Evolutionary conservation across 2,329 filamentous ascomycete species (phyloP), one percentile per base, ranked within the genome.

Genomic region (Penicillium hesseltinei): DNA sequence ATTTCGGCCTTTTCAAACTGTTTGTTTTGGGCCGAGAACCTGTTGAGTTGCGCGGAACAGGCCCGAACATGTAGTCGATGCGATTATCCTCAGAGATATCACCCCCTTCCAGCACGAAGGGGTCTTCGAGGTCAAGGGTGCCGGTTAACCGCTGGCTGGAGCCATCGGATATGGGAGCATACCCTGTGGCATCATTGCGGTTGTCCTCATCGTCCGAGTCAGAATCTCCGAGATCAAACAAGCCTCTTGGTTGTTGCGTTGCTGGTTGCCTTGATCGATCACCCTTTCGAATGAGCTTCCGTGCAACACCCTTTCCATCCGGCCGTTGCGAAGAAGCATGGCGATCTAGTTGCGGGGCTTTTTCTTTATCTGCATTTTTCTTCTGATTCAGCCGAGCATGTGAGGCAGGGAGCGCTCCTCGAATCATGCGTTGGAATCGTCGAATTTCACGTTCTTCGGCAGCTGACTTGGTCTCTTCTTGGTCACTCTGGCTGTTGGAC

Each of bases 401-500:
- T 25, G 79, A 81, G 6, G 79, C 79, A 19, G 79, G 79, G 25
- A 81, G 69, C 25, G 81, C 79, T 27, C 79, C 79, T 57, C 76
- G 76, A 13, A 79, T 80, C 50, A 64, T 74, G 29, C 76, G 75
- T 47, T 75, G 72, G 13, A 75, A 61, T 27, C 59, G 63, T 58
- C 69, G 67, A 11, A 79, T 64, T 48, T 69, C 66, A 42, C 58
- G 59, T 31, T 68, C 66, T 43, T 70, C 58, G 6, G 60, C 57
- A 19, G 64, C 63, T 38, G 62, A 52, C 9, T 64, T 60, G 29
- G 62, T 54, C 53, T 67, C 61, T 44, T 63, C 56, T n/a, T 61
- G 57, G 4, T 65, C 66, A 48, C 57, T 51, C 36, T 60, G 43
- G 17, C 57, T 60, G 5, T 61, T 44, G 23, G 66, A 63, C 27